Evolutionary conservation across 176 grass and related monocot genomes (phyloP), one percentile per base, ranked within the genome.

Genomic region (Sorghum bicolor): DNA sequence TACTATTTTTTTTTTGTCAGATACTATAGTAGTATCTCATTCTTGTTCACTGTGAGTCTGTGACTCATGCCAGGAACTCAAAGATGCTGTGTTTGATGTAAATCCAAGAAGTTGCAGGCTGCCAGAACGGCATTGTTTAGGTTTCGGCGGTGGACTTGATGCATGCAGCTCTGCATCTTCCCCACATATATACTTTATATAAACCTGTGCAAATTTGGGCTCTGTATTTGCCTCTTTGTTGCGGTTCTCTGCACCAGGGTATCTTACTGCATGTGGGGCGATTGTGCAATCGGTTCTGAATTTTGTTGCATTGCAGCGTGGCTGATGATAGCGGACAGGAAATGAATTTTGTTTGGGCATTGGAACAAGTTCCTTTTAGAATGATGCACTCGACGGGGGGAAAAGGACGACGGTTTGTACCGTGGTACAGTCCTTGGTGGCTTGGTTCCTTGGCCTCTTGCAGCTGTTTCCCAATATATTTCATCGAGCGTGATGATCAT

Each of bases 201-300:
- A 61, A 77, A 70, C 22, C 55, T 79, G 45, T 33, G 37, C 88
- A 41, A 20, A 19, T 82, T 66, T 74, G n/a, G 44, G 66, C 16
- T 2, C 16, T 58, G 85, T 22, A 47, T 48, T n/a, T 81, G 34
- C 69, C 55, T 47, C 81, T 82, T 76, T 28, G 71, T 17, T 29
- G 47, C n/a, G 80, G 43, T 83, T 90, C 74, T 79, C 74, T 40
- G 75, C 82, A 83, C 74, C 37, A 79, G 14, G 70, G 61, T 76
- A 86, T 90, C 79, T 79, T 79, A 63, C 84, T 67, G 67, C 79
- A 82, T 86, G 79, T 86, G 74, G 66, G 13, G 72, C 70, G 83
- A 82, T 63, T 19, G 39, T 26, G 20, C 63, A 24, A 64, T 72
- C 41, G 32, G 64, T 55, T 86, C 57, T 86, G 66, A 63, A 67